phyloP scores from a whole-genome alignment of 2,329 filamentous ascomycete genomes.

The Pseudogymnoascus sp. region DNA sequence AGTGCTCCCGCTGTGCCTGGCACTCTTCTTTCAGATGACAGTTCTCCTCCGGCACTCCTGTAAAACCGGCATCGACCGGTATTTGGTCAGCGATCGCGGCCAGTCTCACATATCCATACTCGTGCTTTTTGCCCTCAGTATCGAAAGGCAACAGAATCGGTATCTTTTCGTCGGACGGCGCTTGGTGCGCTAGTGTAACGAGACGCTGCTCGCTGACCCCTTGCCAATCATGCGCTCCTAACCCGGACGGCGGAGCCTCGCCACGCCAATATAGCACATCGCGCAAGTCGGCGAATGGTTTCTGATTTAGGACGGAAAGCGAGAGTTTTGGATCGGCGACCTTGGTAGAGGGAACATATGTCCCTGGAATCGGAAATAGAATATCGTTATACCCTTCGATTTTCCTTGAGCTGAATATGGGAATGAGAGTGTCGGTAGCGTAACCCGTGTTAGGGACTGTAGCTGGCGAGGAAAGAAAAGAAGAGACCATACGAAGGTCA shows the following conservation, averaged over 20 bases:
- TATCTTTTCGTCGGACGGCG: conserved; percentile 31
- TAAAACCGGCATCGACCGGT: conserved; percentile 31
- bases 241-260: conserved; percentile 36
- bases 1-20: conserved; percentile 25
- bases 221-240: conserved; percentile 45
- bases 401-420: conserved; percentile 49
- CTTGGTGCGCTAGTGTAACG: conserved; percentile 42
- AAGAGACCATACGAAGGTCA: conserved; percentile 41
- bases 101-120: conserved; percentile 34
- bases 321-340: conserved; percentile 26
- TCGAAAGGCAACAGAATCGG: conserved; percentile 20
- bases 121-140: conserved; percentile 32
- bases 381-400: conserved; percentile 47
- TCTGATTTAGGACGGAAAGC: neutral
- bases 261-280: conserved; percentile 48
- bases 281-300: conserved; percentile 31
- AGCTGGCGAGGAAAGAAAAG: conserved; percentile 41
- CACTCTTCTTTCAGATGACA: conserved; percentile 29
- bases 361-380: conserved; percentile 35
- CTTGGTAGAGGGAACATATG: conserved; percentile 33
- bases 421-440: conserved; percentile 39
- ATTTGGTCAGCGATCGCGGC: conserved; percentile 21
- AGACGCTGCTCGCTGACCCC: conserved; percentile 53
- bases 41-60: conserved; percentile 24
- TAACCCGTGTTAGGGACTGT: conserved; percentile 25